phyloP scores from a whole-genome alignment of 148 eudicot species.

The Vaccinium darrowii region DNA sequence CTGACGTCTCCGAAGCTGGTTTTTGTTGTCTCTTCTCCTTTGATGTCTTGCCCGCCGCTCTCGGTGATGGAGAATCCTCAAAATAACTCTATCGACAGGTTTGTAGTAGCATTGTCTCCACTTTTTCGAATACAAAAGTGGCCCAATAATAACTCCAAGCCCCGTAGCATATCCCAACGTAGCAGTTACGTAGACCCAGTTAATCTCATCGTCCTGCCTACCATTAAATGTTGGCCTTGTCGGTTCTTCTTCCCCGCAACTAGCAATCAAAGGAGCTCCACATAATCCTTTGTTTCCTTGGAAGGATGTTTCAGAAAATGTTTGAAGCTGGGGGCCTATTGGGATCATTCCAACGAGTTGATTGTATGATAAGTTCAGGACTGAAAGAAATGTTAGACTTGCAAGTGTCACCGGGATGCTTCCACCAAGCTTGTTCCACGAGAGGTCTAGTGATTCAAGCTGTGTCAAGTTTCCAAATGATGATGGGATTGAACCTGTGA shows the following conservation, averaged over 20 bases:
- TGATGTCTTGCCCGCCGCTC: neutral
- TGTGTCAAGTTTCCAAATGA: conserved; percentile 26
- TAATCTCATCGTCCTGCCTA: neutral
- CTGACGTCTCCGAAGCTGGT: neutral
- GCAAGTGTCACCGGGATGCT: conserved; percentile 29
- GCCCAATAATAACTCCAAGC: neutral
- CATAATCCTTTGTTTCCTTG: conserved; percentile 4
- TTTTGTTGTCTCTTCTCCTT: neutral
- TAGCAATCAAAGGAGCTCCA: neutral
- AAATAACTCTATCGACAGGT: neutral
- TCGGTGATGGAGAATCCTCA: neutral
- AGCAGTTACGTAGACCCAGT: neutral
- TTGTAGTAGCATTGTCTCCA: neutral
- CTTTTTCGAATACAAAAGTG: neutral
- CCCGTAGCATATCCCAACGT: neutral
- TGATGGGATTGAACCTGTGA: conserved; percentile 35
- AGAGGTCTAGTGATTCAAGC: conserved; percentile 18
- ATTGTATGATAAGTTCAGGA: conserved; percentile 40
- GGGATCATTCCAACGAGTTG: conserved; percentile 34
- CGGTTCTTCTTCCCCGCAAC: neutral
- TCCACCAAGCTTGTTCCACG: conserved; percentile 20
- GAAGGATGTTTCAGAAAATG: conserved; percentile 24
- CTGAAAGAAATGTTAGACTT: conserved; percentile 28
- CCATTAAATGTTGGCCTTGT: neutral
- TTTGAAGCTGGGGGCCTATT: conserved; percentile 21